Evolutionary conservation across 2,329 filamentous ascomycete genomes (phyloP).

Genomic region (Exophiala phaeomuriformis): DNA sequence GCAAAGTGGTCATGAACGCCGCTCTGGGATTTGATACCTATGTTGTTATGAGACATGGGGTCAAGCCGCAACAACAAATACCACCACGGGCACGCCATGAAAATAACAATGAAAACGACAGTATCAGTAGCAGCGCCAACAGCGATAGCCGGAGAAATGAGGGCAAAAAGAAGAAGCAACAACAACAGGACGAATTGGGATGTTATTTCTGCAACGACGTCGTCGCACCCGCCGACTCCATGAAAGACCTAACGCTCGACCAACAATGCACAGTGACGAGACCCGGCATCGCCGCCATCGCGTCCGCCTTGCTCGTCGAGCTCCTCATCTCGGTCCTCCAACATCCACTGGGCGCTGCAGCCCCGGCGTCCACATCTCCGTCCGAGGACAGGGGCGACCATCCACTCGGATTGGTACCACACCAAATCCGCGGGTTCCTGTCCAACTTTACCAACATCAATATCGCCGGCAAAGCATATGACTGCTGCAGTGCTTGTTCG

Average conservation of each 20-base stretch:
- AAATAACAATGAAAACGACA: not conserved
- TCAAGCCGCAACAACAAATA: conserved; percentile 51
- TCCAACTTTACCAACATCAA: conserved; percentile 53
- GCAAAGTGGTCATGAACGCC: conserved; percentile 94
- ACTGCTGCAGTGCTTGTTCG: conserved; percentile 58
- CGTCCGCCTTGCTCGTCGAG: conserved; percentile 84
- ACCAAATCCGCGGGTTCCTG: conserved; percentile 58
- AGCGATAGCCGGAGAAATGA: conserved; percentile 52
- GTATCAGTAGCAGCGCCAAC: conserved; percentile 36
- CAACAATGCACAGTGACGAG: conserved; percentile 97
- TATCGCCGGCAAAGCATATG: conserved; percentile 51
- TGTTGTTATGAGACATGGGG: conserved; percentile 92
- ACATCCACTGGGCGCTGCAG: conserved; percentile 55
- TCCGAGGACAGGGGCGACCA: conserved; percentile 36
- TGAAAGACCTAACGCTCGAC: conserved; percentile 91
- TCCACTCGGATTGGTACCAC: conserved; percentile 50
- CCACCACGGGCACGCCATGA: conserved; percentile 29
- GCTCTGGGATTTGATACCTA: conserved; percentile 94
- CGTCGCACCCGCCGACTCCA: conserved; percentile 81
- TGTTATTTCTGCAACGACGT: conserved; percentile 99
- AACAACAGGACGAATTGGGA: conserved; percentile 54
- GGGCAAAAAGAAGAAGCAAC: no score
- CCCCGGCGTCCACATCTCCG: conserved; percentile 31
- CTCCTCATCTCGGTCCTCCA: conserved; percentile 81
- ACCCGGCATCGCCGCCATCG: conserved; percentile 84